Conservation (phyloP, 805 yeast genomes). For the Saccharomycopsis schoenii region DNA sequence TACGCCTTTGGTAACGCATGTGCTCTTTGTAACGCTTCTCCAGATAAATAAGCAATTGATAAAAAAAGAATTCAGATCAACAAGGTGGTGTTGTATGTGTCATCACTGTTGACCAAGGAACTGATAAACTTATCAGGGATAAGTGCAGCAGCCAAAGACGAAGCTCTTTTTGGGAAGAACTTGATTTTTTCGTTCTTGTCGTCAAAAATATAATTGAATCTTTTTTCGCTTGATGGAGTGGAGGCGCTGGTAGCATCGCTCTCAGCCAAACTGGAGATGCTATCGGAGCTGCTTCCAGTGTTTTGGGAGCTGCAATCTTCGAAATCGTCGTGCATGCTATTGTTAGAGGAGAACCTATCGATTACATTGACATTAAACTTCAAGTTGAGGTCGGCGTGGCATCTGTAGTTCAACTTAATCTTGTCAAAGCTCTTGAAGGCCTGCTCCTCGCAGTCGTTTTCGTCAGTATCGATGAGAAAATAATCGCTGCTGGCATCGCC, state of each 20-base stretch:
- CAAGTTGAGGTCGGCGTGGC: constrained; percentile 9
- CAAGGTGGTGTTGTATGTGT: neutral
- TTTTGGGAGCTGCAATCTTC: neutral
- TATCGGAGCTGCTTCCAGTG: neutral
- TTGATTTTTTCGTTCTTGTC: neutral
- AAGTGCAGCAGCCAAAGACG: neutral
- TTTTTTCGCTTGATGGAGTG: neutral
- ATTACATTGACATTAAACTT: neutral
- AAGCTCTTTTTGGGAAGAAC: neutral
- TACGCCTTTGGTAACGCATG: too few species aligned
- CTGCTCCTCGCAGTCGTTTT: neutral
- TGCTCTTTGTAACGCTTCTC: too few species aligned
- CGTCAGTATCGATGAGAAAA: neutral
- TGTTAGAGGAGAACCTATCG: neutral
- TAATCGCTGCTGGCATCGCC: neutral
- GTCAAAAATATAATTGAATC: neutral
- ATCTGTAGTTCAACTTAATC: constrained; percentile 8
- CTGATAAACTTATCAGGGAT: neutral
- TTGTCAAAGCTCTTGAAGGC: neutral
- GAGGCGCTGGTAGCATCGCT: neutral
- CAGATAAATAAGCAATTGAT: neutral
- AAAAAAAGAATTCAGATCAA: neutral
- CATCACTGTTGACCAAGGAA: neutral
- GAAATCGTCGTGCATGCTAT: neutral
- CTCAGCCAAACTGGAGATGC: neutral